Evolutionary conservation across 148 eudicot genomes (phyloP).

Genomic region (Spergularia marina): DNA sequence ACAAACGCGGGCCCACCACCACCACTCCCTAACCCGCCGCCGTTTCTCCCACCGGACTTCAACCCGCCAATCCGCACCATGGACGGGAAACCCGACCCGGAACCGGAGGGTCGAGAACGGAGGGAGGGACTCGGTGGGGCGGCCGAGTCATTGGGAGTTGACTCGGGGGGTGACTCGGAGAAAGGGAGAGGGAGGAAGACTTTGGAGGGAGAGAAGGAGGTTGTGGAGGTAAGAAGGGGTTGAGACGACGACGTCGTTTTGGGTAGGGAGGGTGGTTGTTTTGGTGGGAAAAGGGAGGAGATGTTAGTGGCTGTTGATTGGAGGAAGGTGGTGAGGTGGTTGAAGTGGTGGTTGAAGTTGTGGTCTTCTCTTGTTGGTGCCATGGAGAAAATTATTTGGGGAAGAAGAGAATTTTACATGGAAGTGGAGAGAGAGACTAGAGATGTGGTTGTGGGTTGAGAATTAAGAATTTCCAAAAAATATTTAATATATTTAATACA

Average conservation of each 20-base stretch:
- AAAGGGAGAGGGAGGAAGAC: constrained; percentile 38
- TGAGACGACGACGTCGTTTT: constrained; percentile 32
- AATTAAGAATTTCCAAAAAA: no score
- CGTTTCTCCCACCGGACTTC: constrained; percentile 38
- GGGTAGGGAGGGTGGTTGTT: constrained; percentile 6
- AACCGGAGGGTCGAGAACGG: constrained; percentile 24
- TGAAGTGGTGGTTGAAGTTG: constrained; percentile 25
- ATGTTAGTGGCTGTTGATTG: constrained; percentile 47
- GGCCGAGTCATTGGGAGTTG: constrained; percentile 37
- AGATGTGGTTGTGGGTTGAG: neutral
- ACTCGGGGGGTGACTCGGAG: constrained; percentile 28
- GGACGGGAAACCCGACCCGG: constrained; percentile 50
- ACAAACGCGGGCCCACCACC: constrained; percentile 80
- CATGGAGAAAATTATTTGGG: constrained; percentile 8
- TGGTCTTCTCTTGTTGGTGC: constrained; percentile 29
- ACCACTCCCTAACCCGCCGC: constrained; percentile 29
- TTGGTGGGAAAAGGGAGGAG: constrained; percentile 30
- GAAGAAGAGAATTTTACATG: neutral
- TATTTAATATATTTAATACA: no score
- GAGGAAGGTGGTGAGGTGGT: constrained; percentile 36
- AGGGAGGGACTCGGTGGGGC: constrained; percentile 27
- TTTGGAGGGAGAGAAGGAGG: constrained; percentile 30
- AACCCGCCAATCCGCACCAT: constrained; percentile 51
- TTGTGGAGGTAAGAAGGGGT: constrained; percentile 3
- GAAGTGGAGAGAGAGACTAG: neutral